Evolutionary conservation across 805 yeast species (phyloP), one percentile per base, ranked within the genome.

Genomic region (Myxozyma nipponensis): DNA sequence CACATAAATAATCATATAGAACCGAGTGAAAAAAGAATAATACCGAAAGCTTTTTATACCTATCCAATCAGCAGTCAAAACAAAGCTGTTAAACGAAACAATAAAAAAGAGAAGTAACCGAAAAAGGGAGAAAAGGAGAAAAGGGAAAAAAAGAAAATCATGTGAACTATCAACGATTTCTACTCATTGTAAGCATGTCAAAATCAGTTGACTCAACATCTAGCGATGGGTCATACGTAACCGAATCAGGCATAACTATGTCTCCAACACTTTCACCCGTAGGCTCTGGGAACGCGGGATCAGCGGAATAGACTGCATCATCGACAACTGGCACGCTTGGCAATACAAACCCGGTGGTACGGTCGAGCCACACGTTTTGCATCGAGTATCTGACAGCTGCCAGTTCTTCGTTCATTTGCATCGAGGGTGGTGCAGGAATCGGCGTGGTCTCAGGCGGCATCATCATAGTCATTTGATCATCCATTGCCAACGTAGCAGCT

Each of bases 291-390:
- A 13, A 13, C 10, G n/a, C 36, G 15, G n/a, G 39, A 7, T 7
- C 19, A 6, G n/a, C 19, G 15, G 39, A 35, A 18, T 15, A 13
- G 23, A 10, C 25, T 9, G 42, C 23, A 7, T 7, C n/a, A 7
- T 7, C 18, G 25, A 23, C 13, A 9, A 18, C 24, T 23, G 26
- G 26, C 18, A 22, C 23, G 9, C 7, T 17, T n/a, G n/a, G n/a
- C 6, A 17, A 17, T 7, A 17, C n/a, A 7, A 9, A 9, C 18
- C 9, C 39, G 23, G 26, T 22, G 24, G 13, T 22, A 7, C 23
- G 42, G 13, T 38, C 49, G 13, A 37, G n/a, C 52, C 52, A 47
- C 24, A 37, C 15, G 21, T 28, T 42, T 13, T 23, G n/a, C 15
- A 32, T 28, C 18, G 47, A 18, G 23, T 15, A 44, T 19, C 39